phyloP scores from a whole-genome alignment of 2,329 filamentous ascomycete genomes.

The Chrysoporthe austroafricana region DNA sequence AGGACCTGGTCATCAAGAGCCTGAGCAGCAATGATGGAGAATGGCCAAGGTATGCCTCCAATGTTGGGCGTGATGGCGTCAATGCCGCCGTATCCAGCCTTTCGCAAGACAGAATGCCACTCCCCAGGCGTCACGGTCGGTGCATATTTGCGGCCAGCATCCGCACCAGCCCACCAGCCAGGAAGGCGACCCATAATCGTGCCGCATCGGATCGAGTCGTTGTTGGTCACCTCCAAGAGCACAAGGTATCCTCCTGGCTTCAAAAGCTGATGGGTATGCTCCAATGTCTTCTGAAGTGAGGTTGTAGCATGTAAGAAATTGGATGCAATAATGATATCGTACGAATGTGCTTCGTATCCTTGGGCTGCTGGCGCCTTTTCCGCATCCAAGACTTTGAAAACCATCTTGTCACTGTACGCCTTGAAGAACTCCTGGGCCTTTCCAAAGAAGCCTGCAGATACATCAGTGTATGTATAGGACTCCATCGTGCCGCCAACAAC shows the following conservation, averaged over 20 bases:
- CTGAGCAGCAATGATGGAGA: constrained; percentile 17
- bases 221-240: constrained; percentile 43
- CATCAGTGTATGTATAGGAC: constrained; percentile 50
- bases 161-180: constrained; percentile 21
- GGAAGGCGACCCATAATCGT: constrained; percentile 32
- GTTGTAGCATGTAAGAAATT: constrained; percentile 45
- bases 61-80: constrained; percentile 15
- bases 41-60: neutral
- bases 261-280: constrained; percentile 42
- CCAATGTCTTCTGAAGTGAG: constrained; percentile 33
- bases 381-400: constrained; percentile 34
- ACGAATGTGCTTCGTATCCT: constrained; percentile 35
- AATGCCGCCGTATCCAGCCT: constrained; percentile 17
- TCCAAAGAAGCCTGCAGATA: constrained; percentile 44
- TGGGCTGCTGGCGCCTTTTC: constrained; percentile 35
- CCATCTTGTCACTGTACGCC: neutral
- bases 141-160: constrained; percentile 13
- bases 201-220: constrained; percentile 23
- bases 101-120: constrained; percentile 5
- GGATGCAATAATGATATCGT: constrained; percentile 45
- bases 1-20: constrained; percentile 21
- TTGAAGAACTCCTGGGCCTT: constrained; percentile 31
- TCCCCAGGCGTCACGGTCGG: neutral
- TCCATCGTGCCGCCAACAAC: constrained; percentile 37
- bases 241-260: constrained; percentile 51